Base-by-base conservation (phyloP, 441 rosid genomes). In the Pelargonium cotyledonis region DNA sequence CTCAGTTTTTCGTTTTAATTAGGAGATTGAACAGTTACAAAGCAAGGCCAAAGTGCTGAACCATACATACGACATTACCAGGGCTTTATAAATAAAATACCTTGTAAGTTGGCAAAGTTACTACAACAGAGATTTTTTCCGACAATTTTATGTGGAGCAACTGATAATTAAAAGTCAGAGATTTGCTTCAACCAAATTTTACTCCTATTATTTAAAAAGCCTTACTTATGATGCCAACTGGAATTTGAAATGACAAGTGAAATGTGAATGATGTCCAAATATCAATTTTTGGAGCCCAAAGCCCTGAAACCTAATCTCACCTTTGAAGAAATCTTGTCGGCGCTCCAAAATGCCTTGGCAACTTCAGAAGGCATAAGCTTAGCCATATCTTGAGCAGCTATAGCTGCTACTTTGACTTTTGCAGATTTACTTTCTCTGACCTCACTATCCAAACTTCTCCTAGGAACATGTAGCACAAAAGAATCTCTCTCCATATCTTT, bases 301-400 rank as follows among this genome's bases (percentile, higher is more conserved):
- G 57, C 26, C 63, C 19, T 44, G 26, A 44, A 41, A 57, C 12
- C 49, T 55, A 68, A 70, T 64, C 79, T 83, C 51, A 91, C 97
- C 93, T 89, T 94, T 53, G 89, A 79, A 78, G 97, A 84, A 84
- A 84, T 82, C 76, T 81, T 89, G 66, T 89, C 89, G 12, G 85
- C 72, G 75, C 83, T 76, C 93, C 87, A 91, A 76, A 91, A 88
- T 68, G 90, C 89, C 81, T 89, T 86, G 49, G 93, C 92, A 76
- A 91, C 78, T 69, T 89, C 97, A 66, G 96, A 76, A 78, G 98
- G 97, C 95, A 94, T 91, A 78, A 94, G 84, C 80, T 91, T 95
- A 57, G 96, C 86, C 65, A 91, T 78, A 69, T 95, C 88, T 81
- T 86, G 89, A 72, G 97, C 89, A 73, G 91, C 89, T 74, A 89